Evolutionary conservation across 352 stramenopile species (phyloP), one percentile per base, ranked within the genome.

Genomic region (Pythium pectinolyticum): DNA sequence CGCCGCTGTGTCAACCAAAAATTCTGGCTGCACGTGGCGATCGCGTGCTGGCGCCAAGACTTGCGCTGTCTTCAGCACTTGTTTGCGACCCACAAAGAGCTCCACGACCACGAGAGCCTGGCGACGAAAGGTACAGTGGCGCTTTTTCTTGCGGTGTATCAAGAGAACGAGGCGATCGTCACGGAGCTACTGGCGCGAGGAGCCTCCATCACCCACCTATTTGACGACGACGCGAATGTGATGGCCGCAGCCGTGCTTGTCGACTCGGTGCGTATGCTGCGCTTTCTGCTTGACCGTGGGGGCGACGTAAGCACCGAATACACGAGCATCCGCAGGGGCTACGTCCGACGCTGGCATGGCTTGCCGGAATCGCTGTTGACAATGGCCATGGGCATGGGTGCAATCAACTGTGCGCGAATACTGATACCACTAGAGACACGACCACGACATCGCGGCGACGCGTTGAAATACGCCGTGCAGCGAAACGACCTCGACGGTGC

Each of bases 31-130:
- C n/a, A n/a, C n/a, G n/a, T n/a, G n/a, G n/a, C n/a, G n/a, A n/a
- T n/a, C n/a, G 40, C 20, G 20, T 48, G 40, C 40, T 48, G 40
- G 40, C 28, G 25, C 20, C 40, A 48, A 48, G 40, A 48, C n/a
- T 9, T 11, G 3, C 5, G n/a, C 6, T 48, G n/a, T 48, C n/a
- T 48, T 22, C 1, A 30, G 7, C 17, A 48, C 20, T 11, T 48
- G 0, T 9, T 48, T 22, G 20, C 11, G 5, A 48, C 25, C n/a
- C 20, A 30, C 10, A 6, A 8, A 17, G 40, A 7, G n/a, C 10
- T 48, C 11, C 40, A 48, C 14, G 40, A 48, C 17, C 8, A 17
- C 2, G 4, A 6, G 3, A 12, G 8, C n/a, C 40, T 11, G n/a
- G 20, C 15, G n/a, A n/a, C n/a, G n/a, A 48, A 48, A 9, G 40